phyloP scores from a whole-genome alignment of 768 basidiomycete species.

The Psilocybe azurescens region DNA sequence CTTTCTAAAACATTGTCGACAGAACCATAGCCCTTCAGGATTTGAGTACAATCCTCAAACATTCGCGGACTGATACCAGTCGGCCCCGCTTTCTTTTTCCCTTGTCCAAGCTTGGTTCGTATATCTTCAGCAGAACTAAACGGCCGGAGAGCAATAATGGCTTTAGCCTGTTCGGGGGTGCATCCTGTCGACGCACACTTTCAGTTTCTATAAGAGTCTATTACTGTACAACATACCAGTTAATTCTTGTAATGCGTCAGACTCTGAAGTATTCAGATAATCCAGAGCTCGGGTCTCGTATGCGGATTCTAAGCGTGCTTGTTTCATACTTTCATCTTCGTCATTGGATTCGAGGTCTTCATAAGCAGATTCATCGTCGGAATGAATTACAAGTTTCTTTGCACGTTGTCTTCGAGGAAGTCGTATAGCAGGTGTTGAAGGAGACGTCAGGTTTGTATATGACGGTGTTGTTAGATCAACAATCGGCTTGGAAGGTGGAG shows the following conservation, averaged over 20 bases:
- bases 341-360: slow-evolving; percentile 47
- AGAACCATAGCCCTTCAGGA: slow-evolving; percentile 84
- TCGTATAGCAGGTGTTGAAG: slow-evolving; percentile 45
- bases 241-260: slow-evolving; percentile 73
- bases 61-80: slow-evolving; percentile 86
- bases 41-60: slow-evolving; percentile 88
- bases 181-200: slow-evolving; percentile 57
- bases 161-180: slow-evolving; percentile 77
- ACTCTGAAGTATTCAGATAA: slow-evolving; percentile 69
- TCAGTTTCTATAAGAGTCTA: slow-evolving; percentile 5
- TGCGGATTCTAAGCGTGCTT: slow-evolving; percentile 34
- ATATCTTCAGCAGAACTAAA: slow-evolving; percentile 81
- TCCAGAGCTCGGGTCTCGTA: slow-evolving; percentile 60
- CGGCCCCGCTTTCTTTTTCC: slow-evolving; percentile 85
- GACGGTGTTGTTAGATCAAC: slow-evolving; percentile 41
- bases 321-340: slow-evolving; percentile 34
- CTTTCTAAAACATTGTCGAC: slow-evolving; percentile 90
- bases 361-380: slow-evolving; percentile 65
- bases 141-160: slow-evolving; percentile 80
- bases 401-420: slow-evolving; percentile 53
- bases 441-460: slow-evolving; percentile 36
- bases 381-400: slow-evolving; percentile 67
- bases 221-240: slow-evolving; percentile 56
- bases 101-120: slow-evolving; percentile 75
- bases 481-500: slow-evolving; percentile 45